A percentile compares a stretch with the other conserved stretches of the same genome.
Evolutionary conservation across 2,329 filamentous ascomycete genomes (phyloP).

Genomic region (Hypoxylon sp.): DNA sequence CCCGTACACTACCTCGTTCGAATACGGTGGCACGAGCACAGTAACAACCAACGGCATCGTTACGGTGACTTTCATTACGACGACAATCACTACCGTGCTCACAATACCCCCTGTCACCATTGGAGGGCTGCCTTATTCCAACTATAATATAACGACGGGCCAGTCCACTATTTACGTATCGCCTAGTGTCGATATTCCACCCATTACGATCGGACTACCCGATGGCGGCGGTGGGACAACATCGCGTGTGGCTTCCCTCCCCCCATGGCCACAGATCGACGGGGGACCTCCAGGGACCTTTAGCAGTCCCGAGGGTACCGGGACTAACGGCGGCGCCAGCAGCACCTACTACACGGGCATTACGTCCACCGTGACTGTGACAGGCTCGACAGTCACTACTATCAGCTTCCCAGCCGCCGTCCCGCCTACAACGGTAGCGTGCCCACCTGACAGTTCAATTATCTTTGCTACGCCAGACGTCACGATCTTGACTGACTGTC

Average conservation of each 20-base stretch:
- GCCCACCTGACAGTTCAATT: too few species aligned
- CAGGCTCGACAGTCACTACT: too few species aligned
- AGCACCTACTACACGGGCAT: not conserved
- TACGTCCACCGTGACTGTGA: too few species aligned
- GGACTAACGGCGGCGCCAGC: not conserved
- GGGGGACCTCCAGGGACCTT: conserved; percentile 3
- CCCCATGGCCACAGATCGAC: conserved; percentile 11
- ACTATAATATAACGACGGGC: conserved; percentile 40
- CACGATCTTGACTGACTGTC: not conserved
- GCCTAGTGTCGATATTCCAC: conserved; percentile 38
- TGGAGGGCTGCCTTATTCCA: conserved; percentile 39
- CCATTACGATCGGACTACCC: conserved; percentile 35
- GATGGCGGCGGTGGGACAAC: conserved; percentile 38
- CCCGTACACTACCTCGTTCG: too few species aligned
- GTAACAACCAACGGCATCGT: conserved; percentile 7
- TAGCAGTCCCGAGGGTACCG: not conserved
- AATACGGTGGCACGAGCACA: too few species aligned
- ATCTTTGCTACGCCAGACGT: conserved; percentile 18
- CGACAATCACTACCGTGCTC: conserved; percentile 34
- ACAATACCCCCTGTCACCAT: conserved; percentile 34
- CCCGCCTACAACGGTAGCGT: too few species aligned
- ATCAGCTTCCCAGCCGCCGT: too few species aligned
- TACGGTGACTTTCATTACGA: conserved; percentile 18
- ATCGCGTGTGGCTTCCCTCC: conserved; percentile 38
- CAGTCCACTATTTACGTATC: not conserved